Evolutionary conservation across 257 asterid species (phyloP), one percentile per base, ranked within the genome.

Genomic region (Paraleonurus japonicus): DNA sequence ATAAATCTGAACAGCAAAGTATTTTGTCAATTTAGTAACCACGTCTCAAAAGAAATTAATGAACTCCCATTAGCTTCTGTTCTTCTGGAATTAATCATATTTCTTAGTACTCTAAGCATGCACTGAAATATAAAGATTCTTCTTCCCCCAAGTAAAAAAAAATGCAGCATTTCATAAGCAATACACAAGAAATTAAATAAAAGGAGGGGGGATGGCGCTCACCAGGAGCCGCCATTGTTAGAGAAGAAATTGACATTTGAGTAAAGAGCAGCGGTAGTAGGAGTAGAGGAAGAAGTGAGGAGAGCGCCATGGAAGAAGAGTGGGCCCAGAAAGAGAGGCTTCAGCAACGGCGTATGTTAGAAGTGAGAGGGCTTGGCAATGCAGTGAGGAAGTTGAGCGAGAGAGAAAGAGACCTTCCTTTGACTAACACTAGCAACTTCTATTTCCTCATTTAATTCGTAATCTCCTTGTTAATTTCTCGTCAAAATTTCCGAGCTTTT

Each of bases 161-260:
- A 43, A 66, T 16, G 39, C 51, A 41, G 1, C 62, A 74, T 41
- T 58, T 65, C 67, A 51, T 11, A 53, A 37, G 12, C 50, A n/a
- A 67, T 1, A 4, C 13, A 39, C 35, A 63, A 0, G 3, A 16
- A 47, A 45, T 33, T 23, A 7, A 12, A 28, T 13, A 19, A 48
- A 45, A n/a, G 12, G 24, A 9, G 50, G 41, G 37, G n/a, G 67
- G 65, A n/a, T n/a, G n/a, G 43, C 55, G 76, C 75, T 77, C 67
- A 90, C 96, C 96, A 51, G 65, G 80, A 69, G 92, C 88, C 65
- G 79, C 78, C 85, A 67, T 68, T 67, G 86, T 43, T 8, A 57
- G 26, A 57, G n/a, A 55, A 61, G 81, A 47, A 80, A 81, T 61
- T 1, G 55, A 80, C 83, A 75, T 65, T 80, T 76, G 53, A 67